Base-by-base conservation (phyloP, 306 rosid species). In the Pyrus pyrifolia region DNA sequence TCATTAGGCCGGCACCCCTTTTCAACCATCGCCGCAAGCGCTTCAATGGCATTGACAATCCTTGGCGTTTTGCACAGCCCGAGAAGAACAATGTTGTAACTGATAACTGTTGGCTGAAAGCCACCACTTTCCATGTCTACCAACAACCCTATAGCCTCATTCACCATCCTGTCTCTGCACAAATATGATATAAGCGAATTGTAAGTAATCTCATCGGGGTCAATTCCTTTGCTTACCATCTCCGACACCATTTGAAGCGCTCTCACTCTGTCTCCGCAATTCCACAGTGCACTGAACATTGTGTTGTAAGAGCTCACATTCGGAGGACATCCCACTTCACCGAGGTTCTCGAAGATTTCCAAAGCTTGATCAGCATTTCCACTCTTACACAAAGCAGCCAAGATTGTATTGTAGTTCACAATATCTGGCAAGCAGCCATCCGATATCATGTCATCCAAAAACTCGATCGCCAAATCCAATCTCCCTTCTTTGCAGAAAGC, bases 161-260 rank as follows among this genome's bases (percentile, higher is more conserved):
- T 80, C 72, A 91, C 94, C 92, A 94, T 72, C 68, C 95, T 91
- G 72, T 94, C 97, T 82, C 98, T 88, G 83, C 98, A 94, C 89
- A 94, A 86, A 62, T 89, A 85, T 4, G 95, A 90, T 71, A 94
- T 84, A 5, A 94, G 95, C 3, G 93, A 87, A 72, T 90, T 90
- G 45, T 94, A 94, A 0, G 98, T 94, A 62, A 91, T 85, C 77
- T 72, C 84, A 38, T 94, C 97, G 6, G 98, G 93, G 35, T 80
- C 88, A 52, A 90, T 82, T 25, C 83, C 85, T 13, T 85, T 89
- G 81, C 71, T 72, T 60, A 90, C 71, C 98, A 94, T 92, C 71
- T 86, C 93, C 23, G 88, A 76, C 70, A 95, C 74, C 91, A 95
- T 86, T 72, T 76, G 81, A 63, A 90, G 46, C 40, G 97, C 97